Evolutionary conservation across 495 filamentous ascomycete species (phyloP), one percentile per base, ranked within the genome.

Genomic region (Pyronema omphalodes): DNA sequence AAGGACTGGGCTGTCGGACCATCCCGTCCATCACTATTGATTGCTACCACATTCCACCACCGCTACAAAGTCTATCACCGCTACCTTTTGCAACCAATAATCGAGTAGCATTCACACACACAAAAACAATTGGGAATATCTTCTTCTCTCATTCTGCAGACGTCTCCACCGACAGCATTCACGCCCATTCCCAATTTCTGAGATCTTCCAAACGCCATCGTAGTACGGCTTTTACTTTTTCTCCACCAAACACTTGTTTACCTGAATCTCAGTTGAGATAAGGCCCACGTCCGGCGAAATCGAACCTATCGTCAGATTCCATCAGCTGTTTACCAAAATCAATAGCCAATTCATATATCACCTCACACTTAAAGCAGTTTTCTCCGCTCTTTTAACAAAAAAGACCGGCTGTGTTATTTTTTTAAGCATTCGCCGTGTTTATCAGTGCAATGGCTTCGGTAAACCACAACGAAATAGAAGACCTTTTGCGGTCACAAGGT

Each of bases 1-100:
- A 63, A 63, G 60, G 53, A 43, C 56, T 29, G 47, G 47, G 12
- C 9, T 40, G 50, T 52, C 37, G 50, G 50, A 52, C 50, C 50
- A 52, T 14, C 37, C 50, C 50, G 37, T 52, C 39, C 50, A 17
- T 19, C 50, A 17, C 12, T 3, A 17, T 40, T 18, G 8, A 51
- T 14, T n/a, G 41, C 9, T 23, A 51, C 48, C 23, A 34, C 48
- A 17, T 36, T 15, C 50, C 9, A 14, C 50, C 39, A 17, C 19
- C 35, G 41, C 23, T 50, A 36, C 12, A 50, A 34, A 11, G n/a
- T 35, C 23, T 35, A 19, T 47, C 15, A 3, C 39, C 11, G 3
- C 44, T 19, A 47, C 9, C 17, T 19, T 19, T 14, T 17, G 9
- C 11, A 17, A 17, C 44, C 11, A 47, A 47, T 14, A 47, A 9